Conservation (phyloP, 2,329 filamentous ascomycete genomes). For the Polytolypa hystricis region DNA sequence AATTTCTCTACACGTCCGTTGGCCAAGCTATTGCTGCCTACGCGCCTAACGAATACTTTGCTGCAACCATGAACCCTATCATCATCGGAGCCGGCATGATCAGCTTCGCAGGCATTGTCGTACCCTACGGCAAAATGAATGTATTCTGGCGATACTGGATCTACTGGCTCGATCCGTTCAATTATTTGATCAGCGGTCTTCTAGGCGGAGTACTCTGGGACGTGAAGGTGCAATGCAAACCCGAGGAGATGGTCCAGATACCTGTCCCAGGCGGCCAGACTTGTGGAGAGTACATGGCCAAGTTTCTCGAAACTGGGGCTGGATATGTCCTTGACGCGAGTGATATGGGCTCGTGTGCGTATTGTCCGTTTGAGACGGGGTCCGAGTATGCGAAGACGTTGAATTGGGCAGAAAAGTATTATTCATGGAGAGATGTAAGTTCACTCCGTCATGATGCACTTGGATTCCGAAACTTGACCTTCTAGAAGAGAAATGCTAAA, state of each 20-base stretch:
- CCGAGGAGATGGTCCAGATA: constrained; percentile 21
- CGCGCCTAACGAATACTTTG: constrained; percentile 50
- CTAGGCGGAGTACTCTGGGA: constrained; percentile 20
- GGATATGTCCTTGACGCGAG: constrained; percentile 34
- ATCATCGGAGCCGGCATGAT: constrained; percentile 37
- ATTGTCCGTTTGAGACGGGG: constrained; percentile 31
- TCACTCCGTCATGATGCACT: too few relatives aligned
- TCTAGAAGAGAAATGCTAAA: too few relatives aligned
- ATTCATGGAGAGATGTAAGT: constrained; percentile 28
- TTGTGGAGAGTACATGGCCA: constrained; percentile 42
- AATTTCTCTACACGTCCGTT: constrained; percentile 33
- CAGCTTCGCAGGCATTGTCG: constrained; percentile 30
- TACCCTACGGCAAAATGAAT: constrained; percentile 46
- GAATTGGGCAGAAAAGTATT: constrained; percentile 24
- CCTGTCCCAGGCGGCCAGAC: constrained; percentile 48
- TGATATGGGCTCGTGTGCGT: constrained; percentile 37
- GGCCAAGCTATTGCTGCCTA: constrained; percentile 47
- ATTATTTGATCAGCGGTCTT: constrained; percentile 42
- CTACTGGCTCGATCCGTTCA: constrained; percentile 57
- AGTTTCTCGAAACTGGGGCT: constrained; percentile 25
- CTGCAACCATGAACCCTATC: constrained; percentile 47
- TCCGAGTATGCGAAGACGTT: constrained; percentile 26
- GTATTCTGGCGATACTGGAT: constrained; percentile 64
- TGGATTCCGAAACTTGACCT: too few relatives aligned
- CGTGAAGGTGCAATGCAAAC: constrained; percentile 19